Percentiles rank a stretch among this genome's conserved stretches.
Conservation (phyloP, 1,284 basidiomycete species). For the Taiwanofungus camphoratus region DNA sequence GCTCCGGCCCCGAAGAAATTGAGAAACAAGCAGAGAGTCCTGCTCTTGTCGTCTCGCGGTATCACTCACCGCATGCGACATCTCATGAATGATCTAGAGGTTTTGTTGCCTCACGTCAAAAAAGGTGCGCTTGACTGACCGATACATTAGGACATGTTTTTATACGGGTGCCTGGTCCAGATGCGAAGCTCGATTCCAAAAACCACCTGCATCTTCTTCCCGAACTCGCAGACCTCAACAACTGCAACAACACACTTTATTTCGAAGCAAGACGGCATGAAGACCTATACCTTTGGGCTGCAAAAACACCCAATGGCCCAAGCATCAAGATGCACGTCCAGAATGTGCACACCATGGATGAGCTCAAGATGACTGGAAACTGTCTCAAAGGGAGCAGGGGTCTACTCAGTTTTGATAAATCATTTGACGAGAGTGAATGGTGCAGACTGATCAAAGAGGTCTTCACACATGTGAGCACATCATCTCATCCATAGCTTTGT, state of each 20-base stretch:
- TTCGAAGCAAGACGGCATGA: slow-evolving; percentile 96
- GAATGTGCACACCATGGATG: slow-evolving; percentile 99
- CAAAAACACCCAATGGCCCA: slow-evolving; percentile 96
- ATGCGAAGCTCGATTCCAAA: slow-evolving; percentile 96
- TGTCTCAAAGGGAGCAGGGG: slow-evolving; percentile 95
- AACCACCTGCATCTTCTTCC: slow-evolving; percentile 92
- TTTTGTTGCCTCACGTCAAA: slow-evolving; percentile 91
- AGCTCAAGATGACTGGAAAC: slow-evolving; percentile 99
- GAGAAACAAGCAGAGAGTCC: slow-evolving; percentile 82
- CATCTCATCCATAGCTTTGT: slow-evolving; percentile 1
- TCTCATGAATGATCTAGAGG: slow-evolving; percentile 92
- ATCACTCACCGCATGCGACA: slow-evolving; percentile 97
- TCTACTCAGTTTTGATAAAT: slow-evolving; percentile 88
- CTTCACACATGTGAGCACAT: slow-evolving; percentile 82
- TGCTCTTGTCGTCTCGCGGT: slow-evolving; percentile 91
- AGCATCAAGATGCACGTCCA: slow-evolving; percentile 97
- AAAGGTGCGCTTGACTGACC: slow-evolving; percentile 62
- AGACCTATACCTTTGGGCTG: slow-evolving; percentile 96
- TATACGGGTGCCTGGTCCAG: slow-evolving; percentile 35
- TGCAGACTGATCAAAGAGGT: slow-evolving; percentile 90
- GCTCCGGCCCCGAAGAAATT: slow-evolving; percentile 44
- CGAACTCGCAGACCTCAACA: slow-evolving; percentile 95
- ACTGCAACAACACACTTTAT: slow-evolving; percentile 97
- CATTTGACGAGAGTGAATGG: slow-evolving; percentile 89
- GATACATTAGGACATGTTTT: background rate